A percentile compares a stretch with the other conserved stretches of the same genome.
phyloP scores from a whole-genome alignment of 768 basidiomycete species.

The Lactarius vividus region DNA sequence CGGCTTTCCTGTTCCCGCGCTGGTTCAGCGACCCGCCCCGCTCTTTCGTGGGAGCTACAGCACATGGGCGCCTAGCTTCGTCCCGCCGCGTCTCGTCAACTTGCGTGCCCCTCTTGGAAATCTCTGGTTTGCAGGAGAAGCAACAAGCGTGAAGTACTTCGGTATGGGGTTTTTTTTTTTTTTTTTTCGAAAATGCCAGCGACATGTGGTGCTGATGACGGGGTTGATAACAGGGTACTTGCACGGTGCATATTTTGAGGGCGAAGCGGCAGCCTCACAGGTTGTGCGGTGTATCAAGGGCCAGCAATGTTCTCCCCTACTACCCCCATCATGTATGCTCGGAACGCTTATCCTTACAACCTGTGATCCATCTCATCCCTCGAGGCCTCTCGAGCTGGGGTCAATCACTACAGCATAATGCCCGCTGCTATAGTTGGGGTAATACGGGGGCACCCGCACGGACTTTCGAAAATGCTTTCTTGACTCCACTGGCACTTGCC shows the following conservation, averaged over 20 bases:
- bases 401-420: no score
- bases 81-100: slow-evolving; percentile 49
- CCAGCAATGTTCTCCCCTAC: slow-evolving; percentile 8
- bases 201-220: not conserved
- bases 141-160: slow-evolving; percentile 52
- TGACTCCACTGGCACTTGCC: no score
- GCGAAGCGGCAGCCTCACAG: slow-evolving; percentile 26
- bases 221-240: slow-evolving; percentile 27
- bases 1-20: slow-evolving; percentile 44
- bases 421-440: no score
- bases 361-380: no score
- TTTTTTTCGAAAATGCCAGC: not conserved
- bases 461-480: no score
- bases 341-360: slow-evolving; percentile 1
- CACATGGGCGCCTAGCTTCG: slow-evolving; percentile 61
- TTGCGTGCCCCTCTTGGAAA: slow-evolving; percentile 49
- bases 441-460: no score
- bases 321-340: slow-evolving; percentile 24
- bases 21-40: slow-evolving; percentile 53
- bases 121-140: slow-evolving; percentile 63
- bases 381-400: no score
- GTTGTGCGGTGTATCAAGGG: slow-evolving; percentile 32
- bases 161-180: slow-evolving; percentile 37
- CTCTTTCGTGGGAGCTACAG: slow-evolving; percentile 57
- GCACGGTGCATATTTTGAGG: slow-evolving; percentile 36